Percentiles rank a stretch among this genome's conserved stretches.
These are phyloP conservation scores for Ustilago trichophora DNA, from an alignment of 1,284 basidiomycete species.

Conservation along the genomic window DNA sequence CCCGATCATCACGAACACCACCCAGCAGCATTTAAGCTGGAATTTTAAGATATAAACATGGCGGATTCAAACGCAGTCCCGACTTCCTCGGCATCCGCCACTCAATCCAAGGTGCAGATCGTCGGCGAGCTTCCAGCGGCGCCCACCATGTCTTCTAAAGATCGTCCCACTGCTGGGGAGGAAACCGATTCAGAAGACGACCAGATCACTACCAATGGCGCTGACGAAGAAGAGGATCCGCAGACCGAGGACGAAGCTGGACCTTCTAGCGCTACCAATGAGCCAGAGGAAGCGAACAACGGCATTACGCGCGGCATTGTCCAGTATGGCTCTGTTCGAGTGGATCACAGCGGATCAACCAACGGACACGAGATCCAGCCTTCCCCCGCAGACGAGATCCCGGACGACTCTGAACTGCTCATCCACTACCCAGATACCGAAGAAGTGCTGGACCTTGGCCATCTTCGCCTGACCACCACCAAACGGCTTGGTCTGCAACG, in stretches of 20 bases:
- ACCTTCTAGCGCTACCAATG: slow-evolving; percentile 53
- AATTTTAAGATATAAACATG: too few species aligned
- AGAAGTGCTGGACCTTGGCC: slow-evolving; percentile 79
- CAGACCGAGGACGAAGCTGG: slow-evolving; percentile 49
- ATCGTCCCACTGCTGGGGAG: slow-evolving; percentile 1
- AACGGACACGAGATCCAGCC: slow-evolving; percentile 71
- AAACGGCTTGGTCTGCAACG: slow-evolving; percentile 73
- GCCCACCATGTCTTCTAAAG: slow-evolving; percentile 21
- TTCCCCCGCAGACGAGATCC: slow-evolving; percentile 69
- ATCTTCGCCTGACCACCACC: slow-evolving; percentile 77
- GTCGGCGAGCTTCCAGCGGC: slow-evolving; percentile 31
- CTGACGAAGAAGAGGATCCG: slow-evolving; percentile 28
- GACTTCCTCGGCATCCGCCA: not conserved
- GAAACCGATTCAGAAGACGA: slow-evolving; percentile 50
- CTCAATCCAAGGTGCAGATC: slow-evolving; percentile 25
- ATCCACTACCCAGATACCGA: slow-evolving; percentile 48
- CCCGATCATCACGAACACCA: not conserved
- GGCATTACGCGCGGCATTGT: slow-evolving; percentile 32
- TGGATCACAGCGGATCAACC: slow-evolving; percentile 20
- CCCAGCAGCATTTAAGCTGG: too few species aligned
- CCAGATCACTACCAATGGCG: not conserved
- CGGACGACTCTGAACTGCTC: slow-evolving; percentile 54
- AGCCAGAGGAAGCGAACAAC: slow-evolving; percentile 21
- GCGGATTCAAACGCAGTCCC: not conserved
- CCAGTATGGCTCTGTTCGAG: slow-evolving; percentile 37